Evolutionary conservation across 2,329 filamentous ascomycete genomes (phyloP), one percentile per base, ranked within the genome.

Genomic region (Cladosporium sphaerospermum): DNA sequence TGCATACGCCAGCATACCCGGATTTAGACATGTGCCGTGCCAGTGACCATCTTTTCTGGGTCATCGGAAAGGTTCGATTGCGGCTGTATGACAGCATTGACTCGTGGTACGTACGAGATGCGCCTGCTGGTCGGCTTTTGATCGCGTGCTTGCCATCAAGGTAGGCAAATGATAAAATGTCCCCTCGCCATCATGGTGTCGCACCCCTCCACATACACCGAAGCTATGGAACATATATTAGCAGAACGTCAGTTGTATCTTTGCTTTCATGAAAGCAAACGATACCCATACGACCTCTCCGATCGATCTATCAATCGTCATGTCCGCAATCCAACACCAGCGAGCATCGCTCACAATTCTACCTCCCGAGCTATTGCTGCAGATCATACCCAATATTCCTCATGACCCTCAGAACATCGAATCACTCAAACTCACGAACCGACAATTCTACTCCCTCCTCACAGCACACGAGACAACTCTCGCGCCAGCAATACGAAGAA

Each of bases 301-400:
- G 23, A 28, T 28, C 23, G 5, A 28, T 28, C 23, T 28, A 28
- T 28, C 23, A 28, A 28, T 28, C 23, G 23, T 28, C 9, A 50
- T 50, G 47, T 43, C 39, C 8, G 14, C 39, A 19, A 13, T 31
- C 45, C 32, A 40, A 39, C 19, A 31, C 18, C 40, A 45, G 16
- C 33, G 9, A 45, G 14, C 45, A n/a, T 43, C 40, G 6, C 57
- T 65, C 16, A 62, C 62, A n/a, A 48, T 58, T 42, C 55, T 69
- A 37, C 61, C 67, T 8, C 59, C 64, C n/a, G 62, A 67, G 43
- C 60, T 68, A 43, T 55, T 68, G 4, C 53, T 61, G 33, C 52
- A 57, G 13, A 58, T 59, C 33, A 52, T 61, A 8, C 62, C 65
- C 3, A 57, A 58, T 13, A 60, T 68, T 45, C 56, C 62, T 4